Conservation (phyloP, 371 early-diverging fungal genomes). For the Actinomucor elegans region DNA sequence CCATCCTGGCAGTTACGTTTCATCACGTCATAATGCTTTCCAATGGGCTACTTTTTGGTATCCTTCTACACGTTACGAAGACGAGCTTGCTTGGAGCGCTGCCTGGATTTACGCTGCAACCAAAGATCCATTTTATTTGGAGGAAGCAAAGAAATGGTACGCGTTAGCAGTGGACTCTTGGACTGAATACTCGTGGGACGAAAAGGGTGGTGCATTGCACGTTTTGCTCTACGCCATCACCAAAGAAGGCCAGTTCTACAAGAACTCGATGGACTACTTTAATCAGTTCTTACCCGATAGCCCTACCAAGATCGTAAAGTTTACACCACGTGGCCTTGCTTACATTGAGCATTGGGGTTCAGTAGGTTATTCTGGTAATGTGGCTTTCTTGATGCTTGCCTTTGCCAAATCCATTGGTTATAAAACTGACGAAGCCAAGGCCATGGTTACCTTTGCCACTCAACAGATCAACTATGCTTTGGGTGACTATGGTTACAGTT, state of each 20-base stretch:
- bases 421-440: slow-evolving; percentile 26
- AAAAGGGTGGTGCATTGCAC: slow-evolving; percentile 50
- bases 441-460: slow-evolving; percentile 46
- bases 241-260: slow-evolving; percentile 45
- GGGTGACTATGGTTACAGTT: slow-evolving; percentile 58
- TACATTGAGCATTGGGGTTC: slow-evolving; percentile 60
- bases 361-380: slow-evolving; percentile 53
- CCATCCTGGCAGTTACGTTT: slow-evolving; percentile 49
- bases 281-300: slow-evolving; percentile 45
- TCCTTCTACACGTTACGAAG: slow-evolving; percentile 48
- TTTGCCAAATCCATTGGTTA: slow-evolving; percentile 49
- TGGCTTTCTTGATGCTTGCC: slow-evolving; percentile 52
- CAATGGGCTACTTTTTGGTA: slow-evolving; percentile 59
- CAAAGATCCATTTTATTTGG: slow-evolving; percentile 33
- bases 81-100: slow-evolving; percentile 54
- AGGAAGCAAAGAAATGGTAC: slow-evolving; percentile 48
- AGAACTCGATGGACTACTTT: slow-evolving; percentile 49
- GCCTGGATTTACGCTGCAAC: slow-evolving; percentile 57
- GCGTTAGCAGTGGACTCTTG: slow-evolving; percentile 24
- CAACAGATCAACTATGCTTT: slow-evolving; percentile 63
- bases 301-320: slow-evolving; percentile 41
- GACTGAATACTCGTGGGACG: slow-evolving; percentile 59
- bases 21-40: slow-evolving; percentile 42
- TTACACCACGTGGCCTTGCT: slow-evolving; percentile 58
- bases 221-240: slow-evolving; percentile 49